A percentile compares a stretch with the other conserved stretches of the same genome.
Evolutionary conservation across 2,329 filamentous ascomycete genomes (phyloP).

Genomic region (Chaetomiaceae sp.): DNA sequence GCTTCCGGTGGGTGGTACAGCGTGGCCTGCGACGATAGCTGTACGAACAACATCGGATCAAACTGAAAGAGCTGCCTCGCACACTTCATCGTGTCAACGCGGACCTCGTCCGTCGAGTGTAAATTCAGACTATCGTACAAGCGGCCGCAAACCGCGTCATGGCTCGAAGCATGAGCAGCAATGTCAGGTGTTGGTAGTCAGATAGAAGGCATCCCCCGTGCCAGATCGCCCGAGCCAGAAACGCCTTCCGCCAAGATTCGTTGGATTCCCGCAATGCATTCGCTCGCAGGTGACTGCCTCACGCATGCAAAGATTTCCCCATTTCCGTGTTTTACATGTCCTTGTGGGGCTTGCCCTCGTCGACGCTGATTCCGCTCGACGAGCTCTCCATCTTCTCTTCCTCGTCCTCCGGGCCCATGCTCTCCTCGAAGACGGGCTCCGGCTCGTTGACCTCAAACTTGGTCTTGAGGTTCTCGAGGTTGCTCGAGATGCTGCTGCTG

Average conservation of each 20-base stretch:
- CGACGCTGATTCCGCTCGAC: slow-evolving; percentile 51
- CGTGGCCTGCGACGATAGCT: too few species aligned
- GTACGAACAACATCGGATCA: too few species aligned
- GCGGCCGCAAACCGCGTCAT: slow-evolving; percentile 14
- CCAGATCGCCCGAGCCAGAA: slow-evolving; percentile 13
- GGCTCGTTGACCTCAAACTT: slow-evolving; percentile 90
- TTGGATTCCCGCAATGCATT: slow-evolving; percentile 19
- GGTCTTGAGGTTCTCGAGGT: slow-evolving; percentile 78
- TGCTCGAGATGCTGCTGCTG: slow-evolving; percentile 67
- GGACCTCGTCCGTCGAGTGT: slow-evolving; percentile 1
- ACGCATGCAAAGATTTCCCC: background rate
- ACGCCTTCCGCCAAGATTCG: slow-evolving; percentile 20
- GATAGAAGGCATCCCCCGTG: slow-evolving; percentile 19
- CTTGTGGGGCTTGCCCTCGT: slow-evolving; percentile 41
- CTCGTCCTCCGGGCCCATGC: slow-evolving; percentile 58
- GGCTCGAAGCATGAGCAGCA: slow-evolving; percentile 13
- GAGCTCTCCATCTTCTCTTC: slow-evolving; percentile 54
- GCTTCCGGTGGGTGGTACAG: too few species aligned
- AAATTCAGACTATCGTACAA: slow-evolving; percentile 18
- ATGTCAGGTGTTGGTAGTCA: slow-evolving; percentile 19
- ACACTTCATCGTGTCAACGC: background rate
- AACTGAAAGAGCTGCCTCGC: too few species aligned
- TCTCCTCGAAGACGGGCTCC: slow-evolving; percentile 89
- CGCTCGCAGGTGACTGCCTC: slow-evolving; percentile 19
- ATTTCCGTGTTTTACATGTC: slow-evolving; percentile 14